Conservation (phyloP, 495 filamentous ascomycete genomes). For the Talaromyces thailandensis region DNA sequence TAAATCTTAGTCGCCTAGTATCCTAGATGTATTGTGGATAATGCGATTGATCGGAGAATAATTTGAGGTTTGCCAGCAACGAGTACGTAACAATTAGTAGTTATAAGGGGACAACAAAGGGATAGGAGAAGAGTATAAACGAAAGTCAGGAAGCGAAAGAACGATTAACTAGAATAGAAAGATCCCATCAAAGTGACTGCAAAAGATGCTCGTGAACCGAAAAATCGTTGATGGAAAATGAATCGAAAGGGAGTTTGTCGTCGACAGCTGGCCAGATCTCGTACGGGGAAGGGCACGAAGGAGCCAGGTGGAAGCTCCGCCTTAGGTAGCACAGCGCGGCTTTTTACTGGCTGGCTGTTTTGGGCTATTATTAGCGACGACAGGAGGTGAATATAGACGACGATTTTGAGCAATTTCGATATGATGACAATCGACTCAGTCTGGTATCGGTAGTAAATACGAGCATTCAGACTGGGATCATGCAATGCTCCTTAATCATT, state of each 20-base stretch:
- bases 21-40: neutral
- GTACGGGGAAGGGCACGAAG: slow-evolving; percentile 12
- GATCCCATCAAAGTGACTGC: slow-evolving; percentile 26
- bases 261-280: slow-evolving; percentile 9
- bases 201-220: slow-evolving; percentile 12
- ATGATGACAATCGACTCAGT: neutral
- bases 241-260: slow-evolving; percentile 5
- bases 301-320: neutral
- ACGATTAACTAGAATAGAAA: slow-evolving; percentile 12
- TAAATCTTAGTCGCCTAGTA: neutral
- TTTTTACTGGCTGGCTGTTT: neutral
- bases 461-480: neutral
- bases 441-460: neutral
- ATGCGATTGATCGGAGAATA: slow-evolving; percentile 7
- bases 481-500: no score
- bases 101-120: slow-evolving; percentile 18
- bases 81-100: slow-evolving; percentile 6
- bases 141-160: slow-evolving; percentile 21
- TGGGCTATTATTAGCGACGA: neutral
- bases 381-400: neutral
- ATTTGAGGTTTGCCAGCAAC: slow-evolving; percentile 2
- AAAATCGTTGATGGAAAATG: neutral
- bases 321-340: neutral
- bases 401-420: neutral
- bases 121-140: slow-evolving; percentile 28